Evolutionary conservation across 495 filamentous ascomycete genomes (phyloP).

Genomic region (Neurospora cerealis): DNA sequence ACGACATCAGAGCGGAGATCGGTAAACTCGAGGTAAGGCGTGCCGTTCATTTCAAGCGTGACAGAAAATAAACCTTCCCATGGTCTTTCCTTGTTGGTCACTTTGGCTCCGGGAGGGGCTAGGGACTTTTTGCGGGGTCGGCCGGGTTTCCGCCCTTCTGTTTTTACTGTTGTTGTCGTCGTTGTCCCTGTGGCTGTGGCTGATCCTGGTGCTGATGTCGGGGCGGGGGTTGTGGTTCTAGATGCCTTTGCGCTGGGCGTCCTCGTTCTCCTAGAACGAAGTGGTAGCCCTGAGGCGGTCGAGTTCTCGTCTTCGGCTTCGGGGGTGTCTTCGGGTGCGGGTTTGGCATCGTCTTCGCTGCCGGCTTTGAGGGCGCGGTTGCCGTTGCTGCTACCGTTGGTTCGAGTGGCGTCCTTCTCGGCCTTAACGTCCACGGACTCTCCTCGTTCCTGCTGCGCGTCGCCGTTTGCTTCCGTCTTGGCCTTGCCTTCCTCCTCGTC

Average conservation of each 20-base stretch:
- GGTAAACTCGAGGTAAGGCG: slow-evolving; percentile 30
- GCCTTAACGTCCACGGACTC: slow-evolving; percentile 32
- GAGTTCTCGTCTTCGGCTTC: not conserved
- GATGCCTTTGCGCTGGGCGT: slow-evolving; percentile 6
- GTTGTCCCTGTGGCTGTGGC: not conserved
- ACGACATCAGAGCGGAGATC: slow-evolving; percentile 32
- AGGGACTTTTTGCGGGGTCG: slow-evolving; percentile 10
- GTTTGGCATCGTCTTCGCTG: slow-evolving; percentile 20
- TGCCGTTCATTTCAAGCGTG: slow-evolving; percentile 24
- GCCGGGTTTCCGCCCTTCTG: slow-evolving; percentile 8
- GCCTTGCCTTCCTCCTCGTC: slow-evolving; percentile 24
- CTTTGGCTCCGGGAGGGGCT: not conserved
- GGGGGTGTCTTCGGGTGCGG: slow-evolving; percentile 13
- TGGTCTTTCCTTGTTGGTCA: slow-evolving; percentile 19
- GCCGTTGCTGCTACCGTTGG: slow-evolving; percentile 19
- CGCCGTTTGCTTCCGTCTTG: not conserved
- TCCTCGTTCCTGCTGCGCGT: not conserved
- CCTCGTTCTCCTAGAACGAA: not conserved
- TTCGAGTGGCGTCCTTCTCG: slow-evolving; percentile 17
- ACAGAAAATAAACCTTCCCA: slow-evolving; percentile 37
- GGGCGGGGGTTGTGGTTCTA: not conserved
- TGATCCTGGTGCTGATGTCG: slow-evolving; percentile 1
- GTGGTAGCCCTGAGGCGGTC: not conserved
- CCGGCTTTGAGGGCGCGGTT: slow-evolving; percentile 18
- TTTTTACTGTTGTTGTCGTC: not conserved